Percentiles rank a stretch among this genome's conserved stretches.
These are phyloP conservation scores for Cladosporium sp. DNA, from an alignment of 2,329 filamentous ascomycete genomes.

Conservation along the genomic window DNA sequence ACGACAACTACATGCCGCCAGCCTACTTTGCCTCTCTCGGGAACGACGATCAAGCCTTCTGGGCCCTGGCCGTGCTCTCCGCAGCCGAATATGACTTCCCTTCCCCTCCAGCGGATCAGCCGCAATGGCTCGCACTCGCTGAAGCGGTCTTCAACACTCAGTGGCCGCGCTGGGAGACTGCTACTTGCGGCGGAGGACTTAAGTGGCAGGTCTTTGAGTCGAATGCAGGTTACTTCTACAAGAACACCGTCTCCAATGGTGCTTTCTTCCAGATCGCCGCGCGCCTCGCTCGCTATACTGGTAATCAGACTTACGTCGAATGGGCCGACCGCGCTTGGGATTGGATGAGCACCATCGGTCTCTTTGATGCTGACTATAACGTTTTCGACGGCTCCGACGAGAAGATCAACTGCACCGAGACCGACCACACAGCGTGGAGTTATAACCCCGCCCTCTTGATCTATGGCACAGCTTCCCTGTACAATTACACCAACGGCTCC, in stretches of 20 bases:
- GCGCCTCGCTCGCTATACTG: constrained; percentile 72
- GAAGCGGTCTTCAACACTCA: constrained; percentile 81
- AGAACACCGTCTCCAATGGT: constrained; percentile 57
- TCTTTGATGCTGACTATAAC: constrained; percentile 48
- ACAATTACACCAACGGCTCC: constrained; percentile 45
- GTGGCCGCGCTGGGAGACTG: constrained; percentile 63
- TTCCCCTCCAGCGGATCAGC: constrained; percentile 51
- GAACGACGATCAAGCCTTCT: constrained; percentile 68
- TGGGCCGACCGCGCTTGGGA: constrained; percentile 70
- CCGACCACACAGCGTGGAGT: constrained; percentile 53
- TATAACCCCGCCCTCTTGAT: constrained; percentile 56
- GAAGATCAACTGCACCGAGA: constrained; percentile 46
- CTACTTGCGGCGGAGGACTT: constrained; percentile 67
- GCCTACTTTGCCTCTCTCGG: constrained; percentile 33
- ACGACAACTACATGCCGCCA: constrained; percentile 41
- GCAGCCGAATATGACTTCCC: constrained; percentile 75
- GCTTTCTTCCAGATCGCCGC: constrained; percentile 57
- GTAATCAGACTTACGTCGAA: constrained; percentile 71
- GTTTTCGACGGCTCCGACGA: constrained; percentile 55
- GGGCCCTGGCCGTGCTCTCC: constrained; percentile 74
- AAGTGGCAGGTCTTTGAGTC: constrained; percentile 83
- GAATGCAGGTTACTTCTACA: constrained; percentile 62
- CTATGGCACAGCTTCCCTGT: constrained; percentile 54
- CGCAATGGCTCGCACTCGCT: constrained; percentile 70
- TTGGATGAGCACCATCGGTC: constrained; percentile 46